Conservation (phyloP, 2,329 filamentous ascomycete genomes). For the Aureobasidium zeae region DNA sequence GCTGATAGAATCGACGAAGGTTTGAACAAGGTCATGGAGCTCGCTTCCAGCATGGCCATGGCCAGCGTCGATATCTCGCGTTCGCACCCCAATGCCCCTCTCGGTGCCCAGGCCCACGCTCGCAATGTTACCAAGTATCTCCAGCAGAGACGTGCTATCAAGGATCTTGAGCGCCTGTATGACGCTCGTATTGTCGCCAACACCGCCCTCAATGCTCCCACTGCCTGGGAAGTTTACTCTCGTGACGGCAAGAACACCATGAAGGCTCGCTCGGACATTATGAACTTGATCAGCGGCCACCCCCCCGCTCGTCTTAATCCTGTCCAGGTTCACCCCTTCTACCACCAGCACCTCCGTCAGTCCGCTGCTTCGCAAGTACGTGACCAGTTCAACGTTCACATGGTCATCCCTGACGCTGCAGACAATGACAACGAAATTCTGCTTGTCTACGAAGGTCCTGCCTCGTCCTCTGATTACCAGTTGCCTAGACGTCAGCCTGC, state of each 20-base stretch:
- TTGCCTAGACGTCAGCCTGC: slow-evolving; percentile 49
- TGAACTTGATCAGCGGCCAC: slow-evolving; percentile 61
- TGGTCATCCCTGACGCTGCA: slow-evolving; percentile 58
- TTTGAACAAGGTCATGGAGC: slow-evolving; percentile 74
- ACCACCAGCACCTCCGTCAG: slow-evolving; percentile 61
- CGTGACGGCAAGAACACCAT: slow-evolving; percentile 75
- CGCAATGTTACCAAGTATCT: slow-evolving; percentile 82
- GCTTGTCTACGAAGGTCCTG: slow-evolving; percentile 64
- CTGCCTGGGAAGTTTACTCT: slow-evolving; percentile 82
- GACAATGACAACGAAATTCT: slow-evolving; percentile 55
- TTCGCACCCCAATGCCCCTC: slow-evolving; percentile 64
- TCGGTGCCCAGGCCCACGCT: slow-evolving; percentile 68
- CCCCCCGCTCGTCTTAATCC: slow-evolving; percentile 62
- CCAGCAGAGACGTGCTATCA: slow-evolving; percentile 68
- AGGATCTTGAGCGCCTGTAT: slow-evolving; percentile 70
- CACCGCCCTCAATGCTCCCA: slow-evolving; percentile 55
- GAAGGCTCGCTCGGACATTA: slow-evolving; percentile 65
- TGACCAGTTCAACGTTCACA: slow-evolving; percentile 60
- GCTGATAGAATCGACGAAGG: slow-evolving; percentile 63
- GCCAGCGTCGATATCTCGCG: slow-evolving; percentile 73
- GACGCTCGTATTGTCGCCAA: slow-evolving; percentile 82
- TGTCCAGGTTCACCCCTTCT: slow-evolving; percentile 66
- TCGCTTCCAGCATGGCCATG: slow-evolving; percentile 80
- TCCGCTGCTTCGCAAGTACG: slow-evolving; percentile 56
- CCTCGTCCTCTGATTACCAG: slow-evolving; percentile 42